Conservation (phyloP, 2,329 filamentous ascomycete species). For the Nemania abortiva region DNA sequence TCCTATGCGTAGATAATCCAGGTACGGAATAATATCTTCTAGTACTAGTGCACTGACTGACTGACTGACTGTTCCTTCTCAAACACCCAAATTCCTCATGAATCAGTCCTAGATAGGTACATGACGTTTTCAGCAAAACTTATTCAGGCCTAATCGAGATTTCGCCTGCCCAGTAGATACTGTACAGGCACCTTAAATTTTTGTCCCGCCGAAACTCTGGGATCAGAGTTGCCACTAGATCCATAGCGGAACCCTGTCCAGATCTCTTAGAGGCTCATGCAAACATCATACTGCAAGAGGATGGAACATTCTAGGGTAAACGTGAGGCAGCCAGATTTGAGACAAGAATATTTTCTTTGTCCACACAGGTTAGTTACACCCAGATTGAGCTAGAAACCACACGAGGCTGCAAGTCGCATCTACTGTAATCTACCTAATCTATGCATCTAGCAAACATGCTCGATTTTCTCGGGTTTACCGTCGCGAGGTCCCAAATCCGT, state of each 20-base stretch:
- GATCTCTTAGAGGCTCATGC: constrained; percentile 6
- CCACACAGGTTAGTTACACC: too few species aligned
- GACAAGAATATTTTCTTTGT: constrained; percentile 19
- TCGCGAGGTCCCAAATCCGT: constrained; percentile 79
- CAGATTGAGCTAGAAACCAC: background rate
- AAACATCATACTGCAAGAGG: constrained; percentile 11
- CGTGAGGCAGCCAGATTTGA: constrained; percentile 5
- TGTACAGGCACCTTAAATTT: background rate
- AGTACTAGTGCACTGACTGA: background rate
- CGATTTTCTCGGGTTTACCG: constrained; percentile 70
- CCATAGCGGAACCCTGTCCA: constrained; percentile 7
- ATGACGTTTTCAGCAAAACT: constrained; percentile 19
- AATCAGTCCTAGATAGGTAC: background rate
- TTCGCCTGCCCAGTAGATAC: background rate
- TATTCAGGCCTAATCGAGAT: background rate
- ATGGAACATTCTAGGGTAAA: constrained; percentile 27
- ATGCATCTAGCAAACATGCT: constrained; percentile 74
- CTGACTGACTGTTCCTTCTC: background rate
- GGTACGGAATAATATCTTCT: background rate
- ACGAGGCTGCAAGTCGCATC: constrained; percentile 7
- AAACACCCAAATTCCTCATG: background rate
- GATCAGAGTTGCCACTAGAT: constrained; percentile 16
- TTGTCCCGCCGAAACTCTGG: background rate
- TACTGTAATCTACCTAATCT: background rate
- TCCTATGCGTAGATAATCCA: constrained; percentile 1